Evolutionary conservation across 225 moss, liverwort and hornwort species (phyloP), one percentile per base, ranked within the genome.

Genomic region (Physcomitrellopsis africana): DNA sequence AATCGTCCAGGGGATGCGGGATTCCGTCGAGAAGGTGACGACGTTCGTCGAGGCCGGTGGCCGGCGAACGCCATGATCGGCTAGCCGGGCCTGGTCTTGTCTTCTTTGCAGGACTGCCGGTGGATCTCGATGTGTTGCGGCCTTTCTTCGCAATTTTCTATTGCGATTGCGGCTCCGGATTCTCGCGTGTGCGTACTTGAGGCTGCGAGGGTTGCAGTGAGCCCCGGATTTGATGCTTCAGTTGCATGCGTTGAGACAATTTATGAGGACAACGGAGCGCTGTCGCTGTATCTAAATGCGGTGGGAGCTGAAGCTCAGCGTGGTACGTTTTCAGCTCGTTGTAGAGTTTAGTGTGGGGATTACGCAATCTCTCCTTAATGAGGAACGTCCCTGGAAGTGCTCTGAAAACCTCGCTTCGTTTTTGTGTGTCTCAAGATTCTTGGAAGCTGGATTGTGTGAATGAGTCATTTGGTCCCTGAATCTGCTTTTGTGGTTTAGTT

Each of bases 31-130:
- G 1, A 16, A 12, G 0, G 5, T 24, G 76, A 67, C 53, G 76
- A 51, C 51, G 61, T 72, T 8, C 67, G 68, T 67, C 10, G 22
- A 65, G 59, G 82, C 23, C 70, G 58, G 74, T 65, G 78, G 73
- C 26, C 22, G 49, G 69, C 61, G 6, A 3, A 10, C 2, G 0
- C 12, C 0, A 1, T 14, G 51, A 72, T 70, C 63, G 68, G 23
- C 68, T 18, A 8, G 52, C 37, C 41, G 64, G 19, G 22, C 8
- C 49, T 41, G 12, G 0, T 1, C 54, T 60, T 20, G 19, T 45
- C 1, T 54, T 55, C 67, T 72, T 19, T 16, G 0, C 11, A 1
- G 17, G 63, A 68, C 6, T 45, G 11, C 24, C 42, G 56, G 77
- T 77, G 69, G 73, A 69, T 69, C 60, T 6, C 67, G 19, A 46